Evolutionary conservation across 78 protist species (phyloP).

Genomic region (Dictyostelium intermedium): DNA sequence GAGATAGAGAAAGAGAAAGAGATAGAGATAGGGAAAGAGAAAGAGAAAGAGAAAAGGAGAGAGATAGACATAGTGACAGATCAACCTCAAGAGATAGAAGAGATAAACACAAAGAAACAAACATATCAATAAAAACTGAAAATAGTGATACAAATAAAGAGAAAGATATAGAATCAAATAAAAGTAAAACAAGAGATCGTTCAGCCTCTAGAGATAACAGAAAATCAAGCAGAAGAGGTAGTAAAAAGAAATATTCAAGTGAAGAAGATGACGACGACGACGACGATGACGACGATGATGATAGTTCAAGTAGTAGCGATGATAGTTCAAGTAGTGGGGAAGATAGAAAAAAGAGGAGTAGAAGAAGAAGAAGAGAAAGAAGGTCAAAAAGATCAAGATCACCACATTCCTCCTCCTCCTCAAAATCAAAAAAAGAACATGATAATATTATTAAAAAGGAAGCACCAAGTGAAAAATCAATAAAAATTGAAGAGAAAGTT

Average conservation of each 20-base stretch:
- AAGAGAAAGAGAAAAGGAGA: no score
- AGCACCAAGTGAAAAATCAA: background rate
- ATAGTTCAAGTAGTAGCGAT: background rate
- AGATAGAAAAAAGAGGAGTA: background rate
- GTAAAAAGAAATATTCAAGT: background rate
- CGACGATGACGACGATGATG: no score
- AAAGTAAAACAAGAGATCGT: background rate
- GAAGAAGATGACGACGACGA: no score
- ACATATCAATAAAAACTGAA: background rate
- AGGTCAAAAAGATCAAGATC: background rate
- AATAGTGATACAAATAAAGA: background rate
- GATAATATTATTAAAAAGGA: background rate
- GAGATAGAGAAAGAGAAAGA: background rate
- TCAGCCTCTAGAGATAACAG: background rate
- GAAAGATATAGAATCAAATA: background rate
- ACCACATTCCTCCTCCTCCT: background rate
- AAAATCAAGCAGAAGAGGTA: background rate
- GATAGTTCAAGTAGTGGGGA: background rate
- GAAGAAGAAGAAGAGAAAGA: background rate
- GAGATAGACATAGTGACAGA: background rate
- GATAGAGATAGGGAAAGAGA: background rate
- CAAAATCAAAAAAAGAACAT: background rate
- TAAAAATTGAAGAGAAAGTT: conserved; percentile 44
- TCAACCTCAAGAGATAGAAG: background rate
- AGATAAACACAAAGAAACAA: background rate